Conservation (phyloP, 352 stramenopile species). For the Plasmopara viticola region DNA sequence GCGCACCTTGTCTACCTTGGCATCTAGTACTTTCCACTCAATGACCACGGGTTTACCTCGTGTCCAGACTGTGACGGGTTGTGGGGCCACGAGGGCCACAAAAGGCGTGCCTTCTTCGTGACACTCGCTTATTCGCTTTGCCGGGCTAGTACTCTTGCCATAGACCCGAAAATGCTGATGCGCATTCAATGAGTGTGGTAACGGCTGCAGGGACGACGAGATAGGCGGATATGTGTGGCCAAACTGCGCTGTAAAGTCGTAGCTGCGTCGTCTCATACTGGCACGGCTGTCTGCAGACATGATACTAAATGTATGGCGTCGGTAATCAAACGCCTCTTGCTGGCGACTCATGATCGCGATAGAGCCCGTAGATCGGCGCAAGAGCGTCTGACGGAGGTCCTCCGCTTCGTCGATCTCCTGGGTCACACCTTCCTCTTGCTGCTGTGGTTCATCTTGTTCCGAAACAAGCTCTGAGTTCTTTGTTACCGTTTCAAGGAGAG, state of each 20-base stretch:
- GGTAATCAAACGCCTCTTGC: conserved; percentile 33
- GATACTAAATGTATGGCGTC: conserved; percentile 37
- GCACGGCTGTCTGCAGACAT: conserved; percentile 40
- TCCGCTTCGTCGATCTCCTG: conserved; percentile 16
- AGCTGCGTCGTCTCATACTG: conserved; percentile 38
- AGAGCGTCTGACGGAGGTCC: conserved; percentile 19
- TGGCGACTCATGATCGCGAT: conserved; percentile 35
- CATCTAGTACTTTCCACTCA: conserved; percentile 66
- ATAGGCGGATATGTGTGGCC: conserved; percentile 24
- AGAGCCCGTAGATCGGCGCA: conserved; percentile 28
- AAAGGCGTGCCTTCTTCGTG: conserved; percentile 36
- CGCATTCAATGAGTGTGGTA: conserved; percentile 24
- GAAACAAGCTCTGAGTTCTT: conserved; percentile 9
- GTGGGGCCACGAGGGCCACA: conserved; percentile 35
- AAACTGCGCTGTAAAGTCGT: conserved; percentile 32
- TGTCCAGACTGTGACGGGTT: conserved; percentile 53
- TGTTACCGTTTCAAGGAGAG: neutral
- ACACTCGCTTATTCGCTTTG: conserved; percentile 19
- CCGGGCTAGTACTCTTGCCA: conserved; percentile 24
- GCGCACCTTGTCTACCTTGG: conserved; percentile 31
- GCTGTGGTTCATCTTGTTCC: conserved; percentile 10
- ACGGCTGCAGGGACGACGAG: conserved; percentile 7
- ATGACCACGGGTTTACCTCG: conserved; percentile 64
- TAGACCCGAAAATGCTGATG: conserved; percentile 47
- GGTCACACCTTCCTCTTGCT: conserved; percentile 6